These are phyloP conservation scores for Talaromyces sp. DNA, from an alignment of 2,329 filamentous ascomycete genomes.

Conservation along the genomic window DNA sequence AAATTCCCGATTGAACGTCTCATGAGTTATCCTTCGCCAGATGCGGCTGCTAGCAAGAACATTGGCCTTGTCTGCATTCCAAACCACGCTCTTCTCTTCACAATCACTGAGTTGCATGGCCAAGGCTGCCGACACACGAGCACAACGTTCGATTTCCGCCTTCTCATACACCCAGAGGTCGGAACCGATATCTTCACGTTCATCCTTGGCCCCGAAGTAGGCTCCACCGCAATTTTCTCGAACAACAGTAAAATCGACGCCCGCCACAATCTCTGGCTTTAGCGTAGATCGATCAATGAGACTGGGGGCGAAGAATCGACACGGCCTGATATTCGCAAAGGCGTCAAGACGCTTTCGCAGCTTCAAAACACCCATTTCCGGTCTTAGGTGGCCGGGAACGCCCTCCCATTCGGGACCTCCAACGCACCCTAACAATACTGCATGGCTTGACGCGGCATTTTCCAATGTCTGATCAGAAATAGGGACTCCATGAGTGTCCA, in stretches of 20 bases:
- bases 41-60: conserved; percentile 49
- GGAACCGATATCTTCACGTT: conserved; percentile 40
- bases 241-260: conserved; percentile 48
- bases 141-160: conserved; percentile 45
- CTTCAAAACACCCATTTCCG: conserved; percentile 72
- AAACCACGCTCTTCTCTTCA: conserved; percentile 45
- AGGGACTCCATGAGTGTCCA: conserved; percentile 67
- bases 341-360: conserved; percentile 59
- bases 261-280: conserved; percentile 41
- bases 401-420: conserved; percentile 81
- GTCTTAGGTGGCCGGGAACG: conserved; percentile 57
- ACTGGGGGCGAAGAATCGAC: conserved; percentile 43
- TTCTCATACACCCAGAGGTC: conserved; percentile 47
- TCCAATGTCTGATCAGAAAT: conserved; percentile 70
- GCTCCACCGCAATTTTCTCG: conserved; percentile 50
- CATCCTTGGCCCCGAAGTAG: conserved; percentile 48
- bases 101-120: conserved; percentile 53
- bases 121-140: conserved; percentile 44
- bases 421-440: conserved; percentile 77
- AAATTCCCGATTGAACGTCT: conserved; percentile 74
- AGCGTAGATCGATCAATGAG: conserved; percentile 36
- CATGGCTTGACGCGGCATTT: conserved; percentile 70
- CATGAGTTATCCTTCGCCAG: conserved; percentile 50
- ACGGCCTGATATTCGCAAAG: conserved; percentile 50
- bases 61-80: conserved; percentile 51